A percentile compares a stretch with the other conserved stretches of the same genome.
Conservation (phyloP, 768 basidiomycete genomes). For the Naganishia friedmannii region DNA sequence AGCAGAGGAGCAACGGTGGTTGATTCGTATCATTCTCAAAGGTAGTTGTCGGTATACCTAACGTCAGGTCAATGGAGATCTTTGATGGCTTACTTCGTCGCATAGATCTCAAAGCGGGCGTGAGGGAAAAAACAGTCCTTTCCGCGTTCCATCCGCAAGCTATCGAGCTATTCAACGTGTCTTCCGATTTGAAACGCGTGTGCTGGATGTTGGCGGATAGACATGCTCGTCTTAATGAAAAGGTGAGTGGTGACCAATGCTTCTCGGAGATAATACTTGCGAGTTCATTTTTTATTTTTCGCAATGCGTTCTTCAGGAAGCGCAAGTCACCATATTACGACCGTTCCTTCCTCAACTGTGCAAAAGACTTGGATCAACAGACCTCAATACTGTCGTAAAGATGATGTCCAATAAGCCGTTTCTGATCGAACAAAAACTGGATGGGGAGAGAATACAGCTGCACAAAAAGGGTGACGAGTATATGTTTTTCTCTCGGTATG, state of each 20-base stretch:
- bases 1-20: slow-evolving; percentile 87
- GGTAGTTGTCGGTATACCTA: slow-evolving; percentile 55
- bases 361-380: slow-evolving; percentile 71
- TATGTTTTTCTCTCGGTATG: slow-evolving; percentile 83
- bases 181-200: slow-evolving; percentile 91
- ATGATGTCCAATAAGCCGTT: slow-evolving; percentile 77
- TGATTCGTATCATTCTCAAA: slow-evolving; percentile 92
- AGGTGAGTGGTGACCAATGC: slow-evolving; percentile 39
- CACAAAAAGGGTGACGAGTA: slow-evolving; percentile 89
- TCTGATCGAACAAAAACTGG: slow-evolving; percentile 92
- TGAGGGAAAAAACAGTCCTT: slow-evolving; percentile 91
- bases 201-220: slow-evolving; percentile 84
- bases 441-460: slow-evolving; percentile 93
- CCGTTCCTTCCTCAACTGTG: slow-evolving; percentile 95
- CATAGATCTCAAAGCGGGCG: slow-evolving; percentile 82
- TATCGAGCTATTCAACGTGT: slow-evolving; percentile 89
- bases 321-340: slow-evolving; percentile 73
- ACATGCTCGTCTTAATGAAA: slow-evolving; percentile 56
- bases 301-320: slow-evolving; percentile 62
- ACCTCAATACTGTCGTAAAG: slow-evolving; percentile 76
- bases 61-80: not conserved
- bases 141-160: slow-evolving; percentile 91
- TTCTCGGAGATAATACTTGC: not conserved
- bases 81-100: not conserved
- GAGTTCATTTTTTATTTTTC: not conserved